Evolutionary conservation across 306 rosid genomes (phyloP).

Genomic region (Begonia loranthoides): DNA sequence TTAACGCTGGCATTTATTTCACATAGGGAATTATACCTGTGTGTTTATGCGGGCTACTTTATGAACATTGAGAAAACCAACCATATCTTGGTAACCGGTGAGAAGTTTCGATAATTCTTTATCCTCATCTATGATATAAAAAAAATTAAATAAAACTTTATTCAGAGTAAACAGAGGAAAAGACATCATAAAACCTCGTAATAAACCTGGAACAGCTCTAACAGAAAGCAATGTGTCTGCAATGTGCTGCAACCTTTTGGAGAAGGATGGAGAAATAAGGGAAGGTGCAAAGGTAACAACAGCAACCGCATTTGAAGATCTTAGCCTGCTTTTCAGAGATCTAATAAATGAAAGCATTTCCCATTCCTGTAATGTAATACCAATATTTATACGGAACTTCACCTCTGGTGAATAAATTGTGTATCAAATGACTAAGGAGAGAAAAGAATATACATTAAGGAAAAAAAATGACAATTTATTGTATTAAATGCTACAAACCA

Average conservation of each 20-base stretch:
- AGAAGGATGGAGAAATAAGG: constrained; percentile 47
- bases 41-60: constrained; percentile 70
- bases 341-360: constrained; percentile 70
- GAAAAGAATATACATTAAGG: background rate
- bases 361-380: constrained; percentile 55
- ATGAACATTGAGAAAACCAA: constrained; percentile 67
- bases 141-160: too few relatives aligned
- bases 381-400: too few relatives aligned
- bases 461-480: too few relatives aligned
- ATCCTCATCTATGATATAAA: constrained; percentile 51
- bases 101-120: constrained; percentile 79
- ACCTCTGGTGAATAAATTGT: background rate
- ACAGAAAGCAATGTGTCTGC: constrained; percentile 82
- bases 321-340: constrained; percentile 49
- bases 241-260: constrained; percentile 81
- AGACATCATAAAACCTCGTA: constrained; percentile 10
- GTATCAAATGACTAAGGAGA: background rate
- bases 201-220: constrained; percentile 70
- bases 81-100: constrained; percentile 90
- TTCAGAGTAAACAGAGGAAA: background rate
- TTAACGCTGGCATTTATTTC: too few relatives aligned
- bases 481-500: constrained; percentile 28
- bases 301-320: constrained; percentile 66
- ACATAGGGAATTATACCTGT: constrained; percentile 30
- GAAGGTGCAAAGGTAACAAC: constrained; percentile 65